A percentile compares a stretch with the other conserved stretches of the same genome.
These are phyloP conservation scores for Eucalyptus pauciflora DNA, from an alignment of 345 rosid species.

Conservation along the genomic window DNA sequence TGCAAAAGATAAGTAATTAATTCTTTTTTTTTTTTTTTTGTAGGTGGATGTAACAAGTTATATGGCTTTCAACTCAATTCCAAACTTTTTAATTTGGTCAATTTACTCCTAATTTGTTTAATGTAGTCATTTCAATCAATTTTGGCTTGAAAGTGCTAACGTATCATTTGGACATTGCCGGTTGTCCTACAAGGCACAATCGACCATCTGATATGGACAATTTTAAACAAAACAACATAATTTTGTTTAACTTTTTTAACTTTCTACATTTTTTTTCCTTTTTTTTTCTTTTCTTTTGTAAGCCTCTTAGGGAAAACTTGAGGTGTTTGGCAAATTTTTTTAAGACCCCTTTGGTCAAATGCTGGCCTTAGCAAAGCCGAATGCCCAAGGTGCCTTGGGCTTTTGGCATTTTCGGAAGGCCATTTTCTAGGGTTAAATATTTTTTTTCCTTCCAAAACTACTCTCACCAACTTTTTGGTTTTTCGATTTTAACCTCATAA, in stretches of 20 bases:
- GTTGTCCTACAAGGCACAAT: too few relatives aligned
- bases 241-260: too few relatives aligned
- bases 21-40: neutral
- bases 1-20: neutral
- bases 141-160: rapidly evolving
- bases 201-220: too few relatives aligned
- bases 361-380: neutral
- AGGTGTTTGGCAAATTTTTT: neutral
- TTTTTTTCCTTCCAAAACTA: neutral
- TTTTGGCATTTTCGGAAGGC: neutral
- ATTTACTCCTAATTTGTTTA: neutral
- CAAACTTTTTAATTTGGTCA: neutral
- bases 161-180: too few relatives aligned
- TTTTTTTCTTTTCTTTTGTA: neutral
- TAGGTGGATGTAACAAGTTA: neutral
- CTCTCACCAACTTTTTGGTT: neutral
- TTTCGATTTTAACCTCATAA: neutral
- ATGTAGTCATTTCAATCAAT: rapidly evolving
- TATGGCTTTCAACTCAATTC: neutral
- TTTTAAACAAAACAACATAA: too few relatives aligned
- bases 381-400: neutral
- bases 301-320: neutral
- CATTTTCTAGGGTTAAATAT: neutral
- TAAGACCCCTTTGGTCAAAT: neutral
- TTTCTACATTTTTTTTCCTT: too few relatives aligned